A percentile compares a stretch with the other conserved stretches of the same genome.
Conservation (phyloP, 73 alveolate genomes). For the Tetrahymena elliotti region DNA sequence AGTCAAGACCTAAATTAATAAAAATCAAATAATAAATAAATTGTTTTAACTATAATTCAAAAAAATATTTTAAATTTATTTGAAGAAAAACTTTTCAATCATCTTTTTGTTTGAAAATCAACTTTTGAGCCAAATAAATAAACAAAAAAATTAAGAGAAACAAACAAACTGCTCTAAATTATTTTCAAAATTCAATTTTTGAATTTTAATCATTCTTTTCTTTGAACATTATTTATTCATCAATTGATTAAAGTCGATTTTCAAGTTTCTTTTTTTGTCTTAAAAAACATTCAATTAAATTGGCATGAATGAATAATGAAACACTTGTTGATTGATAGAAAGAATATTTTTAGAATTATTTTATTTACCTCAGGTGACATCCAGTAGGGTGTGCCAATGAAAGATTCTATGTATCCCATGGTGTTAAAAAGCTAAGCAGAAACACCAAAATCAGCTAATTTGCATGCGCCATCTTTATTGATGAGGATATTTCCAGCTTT, state of each 20-base stretch:
- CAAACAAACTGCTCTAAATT: neutral
- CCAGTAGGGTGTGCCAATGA: conserved; percentile 96
- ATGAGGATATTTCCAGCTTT: conserved; percentile 81
- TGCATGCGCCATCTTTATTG: conserved; percentile 66
- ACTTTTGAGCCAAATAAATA: neutral
- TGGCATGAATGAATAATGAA: no score
- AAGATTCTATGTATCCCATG: conserved; percentile 45
- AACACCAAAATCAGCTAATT: conserved; percentile 85
- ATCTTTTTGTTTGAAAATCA: neutral
- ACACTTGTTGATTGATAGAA: neutral
- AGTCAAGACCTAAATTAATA: neutral
- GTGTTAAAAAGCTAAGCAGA: conserved; percentile 58
- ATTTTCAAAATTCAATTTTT: neutral
- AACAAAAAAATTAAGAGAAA: no score
- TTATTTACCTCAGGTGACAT: conserved; percentile 91
- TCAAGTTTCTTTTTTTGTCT: neutral
- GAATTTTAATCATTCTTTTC: neutral
- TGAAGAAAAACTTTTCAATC: no score
- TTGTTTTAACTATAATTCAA: neutral
- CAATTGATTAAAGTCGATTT: no score
- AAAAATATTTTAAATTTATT: no score
- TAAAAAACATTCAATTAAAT: no score
- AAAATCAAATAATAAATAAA: neutral
- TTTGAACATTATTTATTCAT: neutral
- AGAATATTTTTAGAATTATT: neutral